Percentiles rank a stretch among this genome's conserved stretches.
Evolutionary conservation across 2,329 filamentous ascomycete species (phyloP).

Genomic region (Nemania sp.): DNA sequence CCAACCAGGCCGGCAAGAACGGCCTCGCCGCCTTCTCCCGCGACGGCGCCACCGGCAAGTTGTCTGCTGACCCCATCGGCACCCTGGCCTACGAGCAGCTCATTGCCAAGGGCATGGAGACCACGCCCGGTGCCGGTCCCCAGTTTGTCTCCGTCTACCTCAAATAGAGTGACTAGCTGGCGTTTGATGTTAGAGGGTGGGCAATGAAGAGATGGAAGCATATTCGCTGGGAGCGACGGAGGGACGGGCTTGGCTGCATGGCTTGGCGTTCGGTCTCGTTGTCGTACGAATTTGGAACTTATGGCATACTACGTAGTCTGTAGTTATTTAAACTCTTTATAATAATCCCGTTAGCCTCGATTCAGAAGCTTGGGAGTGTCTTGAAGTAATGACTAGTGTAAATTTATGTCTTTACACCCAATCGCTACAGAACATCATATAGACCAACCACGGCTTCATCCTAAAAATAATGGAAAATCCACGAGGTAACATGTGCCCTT

Average conservation of each 20-base stretch:
- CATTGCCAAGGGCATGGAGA: constrained; percentile 35
- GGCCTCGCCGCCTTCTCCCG: constrained; percentile 57
- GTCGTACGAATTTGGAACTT: not conserved
- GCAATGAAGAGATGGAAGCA: not conserved
- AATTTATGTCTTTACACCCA: no score
- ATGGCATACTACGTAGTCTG: not conserved
- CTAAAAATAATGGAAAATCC: no score
- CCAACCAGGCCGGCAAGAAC: constrained; percentile 58
- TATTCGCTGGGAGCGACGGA: no score
- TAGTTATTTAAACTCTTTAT: not conserved
- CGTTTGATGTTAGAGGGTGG: not conserved
- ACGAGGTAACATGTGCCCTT: no score
- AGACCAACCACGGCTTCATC: not conserved
- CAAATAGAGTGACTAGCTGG: not conserved
- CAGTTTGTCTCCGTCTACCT: constrained; percentile 47
- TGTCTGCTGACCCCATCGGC: constrained; percentile 44
- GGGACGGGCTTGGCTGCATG: not conserved
- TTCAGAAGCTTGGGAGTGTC: not conserved
- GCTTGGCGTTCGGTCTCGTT: not conserved
- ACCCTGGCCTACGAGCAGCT: constrained; percentile 34
- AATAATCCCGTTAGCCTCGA: not conserved
- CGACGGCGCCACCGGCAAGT: constrained; percentile 34
- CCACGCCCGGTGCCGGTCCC: constrained; percentile 42
- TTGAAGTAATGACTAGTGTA: no score
- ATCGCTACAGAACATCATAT: no score